Evolutionary conservation across 2,329 filamentous ascomycete species (phyloP).

Genomic region (Penicillium sp.): DNA sequence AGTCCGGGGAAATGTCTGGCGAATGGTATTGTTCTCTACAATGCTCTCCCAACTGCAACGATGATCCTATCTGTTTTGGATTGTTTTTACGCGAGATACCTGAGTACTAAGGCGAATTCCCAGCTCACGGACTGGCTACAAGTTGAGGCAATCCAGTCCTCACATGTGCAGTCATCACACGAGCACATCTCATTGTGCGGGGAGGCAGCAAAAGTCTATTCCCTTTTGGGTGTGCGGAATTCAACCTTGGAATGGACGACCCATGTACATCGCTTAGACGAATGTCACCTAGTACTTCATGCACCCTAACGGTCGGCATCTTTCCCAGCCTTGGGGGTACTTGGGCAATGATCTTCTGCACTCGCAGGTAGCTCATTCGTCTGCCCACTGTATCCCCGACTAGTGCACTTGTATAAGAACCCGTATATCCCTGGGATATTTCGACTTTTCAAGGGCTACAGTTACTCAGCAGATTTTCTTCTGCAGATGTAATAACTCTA

Average conservation of each 20-base stretch:
- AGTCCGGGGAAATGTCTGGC: background rate
- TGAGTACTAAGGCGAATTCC: background rate
- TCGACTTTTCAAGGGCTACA: background rate
- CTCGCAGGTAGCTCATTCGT: background rate
- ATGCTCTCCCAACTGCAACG: background rate
- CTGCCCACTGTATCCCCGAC: background rate
- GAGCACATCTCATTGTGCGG: constrained; percentile 11
- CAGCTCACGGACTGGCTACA: background rate
- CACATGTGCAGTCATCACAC: background rate
- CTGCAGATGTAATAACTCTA: constrained; percentile 7
- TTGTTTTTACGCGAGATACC: background rate
- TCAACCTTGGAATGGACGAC: constrained; percentile 4
- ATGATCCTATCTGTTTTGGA: background rate
- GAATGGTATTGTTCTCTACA: background rate
- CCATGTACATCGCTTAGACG: constrained; percentile 13
- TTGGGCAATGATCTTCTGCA: constrained; percentile 8
- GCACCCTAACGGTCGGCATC: background rate
- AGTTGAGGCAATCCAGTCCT: background rate
- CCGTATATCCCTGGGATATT: constrained; percentile 2
- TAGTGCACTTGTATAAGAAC: constrained; percentile 3
- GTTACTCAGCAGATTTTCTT: background rate
- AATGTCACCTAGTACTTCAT: constrained; percentile 10
- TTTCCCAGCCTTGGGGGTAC: constrained; percentile 2
- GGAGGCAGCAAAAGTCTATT: constrained; percentile 6
- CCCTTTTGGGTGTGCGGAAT: constrained; percentile 12